Evolutionary conservation across 1,284 basidiomycete genomes (phyloP).

Genomic region (Cryptococcus sp.): DNA sequence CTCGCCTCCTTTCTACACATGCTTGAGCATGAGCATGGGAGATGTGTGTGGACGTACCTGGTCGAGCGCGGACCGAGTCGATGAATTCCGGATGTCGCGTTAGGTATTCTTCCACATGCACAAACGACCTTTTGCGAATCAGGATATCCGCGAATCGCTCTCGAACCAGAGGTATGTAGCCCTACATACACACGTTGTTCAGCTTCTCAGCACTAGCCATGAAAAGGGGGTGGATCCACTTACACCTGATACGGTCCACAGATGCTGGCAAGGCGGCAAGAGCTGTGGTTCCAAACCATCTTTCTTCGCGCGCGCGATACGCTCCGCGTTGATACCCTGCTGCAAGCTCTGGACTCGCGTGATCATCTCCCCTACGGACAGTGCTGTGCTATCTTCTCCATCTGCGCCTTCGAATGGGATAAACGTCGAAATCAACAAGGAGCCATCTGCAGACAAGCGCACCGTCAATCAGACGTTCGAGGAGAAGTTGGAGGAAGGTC

Average conservation of each 20-base stretch:
- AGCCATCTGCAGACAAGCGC: constrained; percentile 37
- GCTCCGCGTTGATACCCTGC: constrained; percentile 39
- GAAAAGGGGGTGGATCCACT: constrained; percentile 6
- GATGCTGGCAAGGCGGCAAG: constrained; percentile 49
- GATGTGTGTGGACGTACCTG: constrained; percentile 23
- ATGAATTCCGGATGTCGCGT: constrained; percentile 51
- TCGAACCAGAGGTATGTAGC: constrained; percentile 46
- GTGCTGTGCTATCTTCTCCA: constrained; percentile 50
- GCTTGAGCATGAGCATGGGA: no score
- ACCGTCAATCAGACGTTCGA: not conserved
- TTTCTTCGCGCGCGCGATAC: constrained; percentile 16
- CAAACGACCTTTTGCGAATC: constrained; percentile 49
- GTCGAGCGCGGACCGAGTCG: constrained; percentile 42
- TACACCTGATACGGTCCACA: constrained; percentile 52
- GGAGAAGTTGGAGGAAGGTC: constrained; percentile 7
- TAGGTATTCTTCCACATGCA: constrained; percentile 53
- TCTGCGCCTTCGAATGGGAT: constrained; percentile 54
- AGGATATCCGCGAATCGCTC: constrained; percentile 52
- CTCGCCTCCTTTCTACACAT: not conserved
- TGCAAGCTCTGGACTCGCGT: constrained; percentile 45
- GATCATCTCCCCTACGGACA: constrained; percentile 53
- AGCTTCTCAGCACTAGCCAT: not conserved
- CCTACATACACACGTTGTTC: constrained; percentile 21
- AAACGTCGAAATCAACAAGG: constrained; percentile 51
- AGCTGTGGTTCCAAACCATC: constrained; percentile 25